Evolutionary conservation across 225 moss, liverwort and hornwort species (phyloP).

Genomic region (Rhytidiadelphus loreus): DNA sequence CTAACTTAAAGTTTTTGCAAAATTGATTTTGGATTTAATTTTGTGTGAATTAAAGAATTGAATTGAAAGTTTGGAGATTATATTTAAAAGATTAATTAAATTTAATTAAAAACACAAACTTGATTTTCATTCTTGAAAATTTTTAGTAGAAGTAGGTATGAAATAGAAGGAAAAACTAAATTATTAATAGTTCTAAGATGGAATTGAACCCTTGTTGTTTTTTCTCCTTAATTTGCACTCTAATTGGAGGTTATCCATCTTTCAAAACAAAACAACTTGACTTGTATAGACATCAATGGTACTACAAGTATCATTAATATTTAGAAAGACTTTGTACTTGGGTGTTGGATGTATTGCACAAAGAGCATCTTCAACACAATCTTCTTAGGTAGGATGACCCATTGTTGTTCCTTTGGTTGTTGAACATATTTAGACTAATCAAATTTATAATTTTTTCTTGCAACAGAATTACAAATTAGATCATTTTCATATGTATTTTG

Average conservation of each 20-base stretch:
- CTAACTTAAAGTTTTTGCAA: neutral
- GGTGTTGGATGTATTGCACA: neutral
- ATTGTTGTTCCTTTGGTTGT: neutral
- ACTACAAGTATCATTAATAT: neutral
- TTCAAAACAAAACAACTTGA: too few relatives aligned
- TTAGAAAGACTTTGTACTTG: neutral
- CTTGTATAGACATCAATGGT: too few relatives aligned
- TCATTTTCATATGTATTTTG: neutral
- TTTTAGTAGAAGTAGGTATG: neutral
- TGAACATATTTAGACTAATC: neutral
- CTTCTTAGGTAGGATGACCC: neutral
- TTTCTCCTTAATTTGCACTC: neutral
- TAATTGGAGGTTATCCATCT: too few relatives aligned
- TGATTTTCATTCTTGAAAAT: too few relatives aligned
- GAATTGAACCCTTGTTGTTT: neutral
- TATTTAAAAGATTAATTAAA: too few relatives aligned
- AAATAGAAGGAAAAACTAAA: neutral
- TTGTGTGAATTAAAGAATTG: neutral
- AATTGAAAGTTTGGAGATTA: rapidly evolving
- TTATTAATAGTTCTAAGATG: neutral
- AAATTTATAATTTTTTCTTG: neutral
- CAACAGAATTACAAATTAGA: neutral
- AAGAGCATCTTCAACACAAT: neutral
- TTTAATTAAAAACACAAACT: too few relatives aligned
- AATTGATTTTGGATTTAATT: neutral